Evolutionary conservation across 768 basidiomycete species (phyloP).

Genomic region (Lactarius sp.): DNA sequence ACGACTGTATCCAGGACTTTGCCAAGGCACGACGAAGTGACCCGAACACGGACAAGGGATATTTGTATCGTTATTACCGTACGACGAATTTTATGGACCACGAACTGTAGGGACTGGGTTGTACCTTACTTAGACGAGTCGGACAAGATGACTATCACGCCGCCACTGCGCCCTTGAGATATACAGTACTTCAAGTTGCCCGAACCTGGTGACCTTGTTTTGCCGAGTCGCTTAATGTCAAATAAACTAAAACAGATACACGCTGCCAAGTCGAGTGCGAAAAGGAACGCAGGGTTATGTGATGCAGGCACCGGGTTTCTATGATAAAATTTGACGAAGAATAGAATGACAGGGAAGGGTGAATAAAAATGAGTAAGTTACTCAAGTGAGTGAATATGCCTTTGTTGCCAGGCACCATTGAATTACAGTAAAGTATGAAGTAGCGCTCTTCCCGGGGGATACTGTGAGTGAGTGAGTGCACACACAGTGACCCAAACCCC

Average conservation of each 20-base stretch:
- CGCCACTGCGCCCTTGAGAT: not conserved
- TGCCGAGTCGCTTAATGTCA: not conserved
- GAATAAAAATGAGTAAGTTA: too few species aligned
- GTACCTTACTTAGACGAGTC: not conserved
- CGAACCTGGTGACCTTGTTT: not conserved
- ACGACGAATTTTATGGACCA: not conserved
- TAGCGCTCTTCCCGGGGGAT: too few species aligned
- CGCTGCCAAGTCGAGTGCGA: not conserved
- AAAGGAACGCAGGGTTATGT: not conserved
- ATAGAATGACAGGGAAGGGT: not conserved
- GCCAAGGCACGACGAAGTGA: conserved; percentile 28
- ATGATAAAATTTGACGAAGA: not conserved
- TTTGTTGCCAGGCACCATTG: too few species aligned
- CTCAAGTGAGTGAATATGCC: too few species aligned
- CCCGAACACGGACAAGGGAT: not conserved
- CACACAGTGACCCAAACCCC: too few species aligned
- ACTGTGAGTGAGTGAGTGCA: too few species aligned
- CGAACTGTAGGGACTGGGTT: not conserved
- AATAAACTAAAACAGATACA: too few species aligned
- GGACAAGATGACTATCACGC: not conserved
- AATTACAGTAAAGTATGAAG: too few species aligned
- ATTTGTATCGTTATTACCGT: not conserved
- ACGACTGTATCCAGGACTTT: conserved; percentile 59
- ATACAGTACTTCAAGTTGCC: not conserved
- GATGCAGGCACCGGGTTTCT: not conserved